Base-by-base conservation (phyloP, 352 stramenopile genomes). In the Phytophthora cryptogea region DNA sequence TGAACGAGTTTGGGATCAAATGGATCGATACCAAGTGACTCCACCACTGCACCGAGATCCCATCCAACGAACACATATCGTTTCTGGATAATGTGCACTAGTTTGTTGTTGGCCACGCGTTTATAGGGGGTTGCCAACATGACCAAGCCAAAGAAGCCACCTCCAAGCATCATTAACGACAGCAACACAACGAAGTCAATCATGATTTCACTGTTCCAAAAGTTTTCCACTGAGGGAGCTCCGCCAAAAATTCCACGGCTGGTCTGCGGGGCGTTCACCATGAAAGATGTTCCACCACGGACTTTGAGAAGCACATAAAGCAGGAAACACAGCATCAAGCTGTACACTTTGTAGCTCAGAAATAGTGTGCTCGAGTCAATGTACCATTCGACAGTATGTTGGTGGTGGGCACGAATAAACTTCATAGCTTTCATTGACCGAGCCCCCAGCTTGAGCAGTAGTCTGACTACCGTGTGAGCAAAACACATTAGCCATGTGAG, bases 401-500 rank as follows among this genome's bases (percentile, higher is more conserved):
- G 75, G 6, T 68, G 8, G 2, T 64, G 42, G 1, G 58, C 35
- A 1, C 55, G 56, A 7, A 86, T 67, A 6, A 85, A 9, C 20
- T 71, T 69, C 16, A 79, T 64, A 5, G 51, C 54, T 27, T 74
- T 79, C 30, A 85, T 17, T 0, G 58, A 57, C 0, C 68, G 63
- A 20, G 70, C 50, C 3, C 26, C 30, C 9, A 86, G 4, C 16
- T 86, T 86, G 14, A 78, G 16, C 0, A 61, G 0, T 0, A 72
- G 11, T 14, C 75, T 64, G 2, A 76, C 23, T 0, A 76, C 4
- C 3, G 75, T 76, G 41, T 89, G 79, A 5, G 72, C 26, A 5
- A 77, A 63, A 16, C 79, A 89, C 61, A 87, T 81, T 47, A 87
- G 59, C 79, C 79, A 89, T 44, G 79, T 85, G 26, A 86, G 73